phyloP scores from a whole-genome alignment of 768 basidiomycete genomes.

The Auriculariales sp. region DNA sequence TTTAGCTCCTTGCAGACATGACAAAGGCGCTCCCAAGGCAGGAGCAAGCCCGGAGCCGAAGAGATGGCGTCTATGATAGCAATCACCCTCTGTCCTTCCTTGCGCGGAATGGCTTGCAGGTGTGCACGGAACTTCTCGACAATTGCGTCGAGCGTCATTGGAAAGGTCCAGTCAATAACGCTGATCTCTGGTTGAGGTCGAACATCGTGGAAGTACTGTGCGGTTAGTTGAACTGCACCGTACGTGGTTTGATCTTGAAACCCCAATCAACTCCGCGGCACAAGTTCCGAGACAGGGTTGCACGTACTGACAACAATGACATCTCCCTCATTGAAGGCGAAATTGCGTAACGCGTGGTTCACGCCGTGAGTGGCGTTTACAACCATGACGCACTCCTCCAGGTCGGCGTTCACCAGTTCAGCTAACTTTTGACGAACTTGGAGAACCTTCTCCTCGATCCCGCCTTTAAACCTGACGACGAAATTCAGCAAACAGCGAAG shows the following conservation, averaged over 20 bases:
- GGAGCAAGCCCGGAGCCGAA: slow-evolving; percentile 41
- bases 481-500: not conserved
- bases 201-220: slow-evolving; percentile 39
- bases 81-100: slow-evolving; percentile 32
- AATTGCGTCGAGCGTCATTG: slow-evolving; percentile 40
- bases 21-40: slow-evolving; percentile 65
- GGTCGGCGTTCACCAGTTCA: slow-evolving; percentile 15
- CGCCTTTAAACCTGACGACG: slow-evolving; percentile 12
- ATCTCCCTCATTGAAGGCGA: slow-evolving; percentile 55
- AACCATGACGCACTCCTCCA: slow-evolving; percentile 24
- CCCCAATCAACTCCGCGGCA: not conserved
- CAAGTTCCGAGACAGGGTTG: not conserved
- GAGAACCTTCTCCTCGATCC: slow-evolving; percentile 13
- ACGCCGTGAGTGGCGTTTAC: slow-evolving; percentile 51
- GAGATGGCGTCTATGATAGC: slow-evolving; percentile 57
- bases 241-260: slow-evolving; percentile 42
- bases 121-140: slow-evolving; percentile 31
- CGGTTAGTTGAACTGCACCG: slow-evolving; percentile 32
- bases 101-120: slow-evolving; percentile 17
- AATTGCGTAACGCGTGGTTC: slow-evolving; percentile 50
- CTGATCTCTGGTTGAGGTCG: slow-evolving; percentile 37
- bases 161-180: slow-evolving; percentile 38
- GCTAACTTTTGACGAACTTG: slow-evolving; percentile 15
- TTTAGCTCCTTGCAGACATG: slow-evolving; percentile 47
- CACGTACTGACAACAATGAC: slow-evolving; percentile 43